Evolutionary conservation across 225 moss, liverwort and hornwort genomes (phyloP), one percentile per base, ranked within the genome.

Genomic region (Marchantia polymorpha): DNA sequence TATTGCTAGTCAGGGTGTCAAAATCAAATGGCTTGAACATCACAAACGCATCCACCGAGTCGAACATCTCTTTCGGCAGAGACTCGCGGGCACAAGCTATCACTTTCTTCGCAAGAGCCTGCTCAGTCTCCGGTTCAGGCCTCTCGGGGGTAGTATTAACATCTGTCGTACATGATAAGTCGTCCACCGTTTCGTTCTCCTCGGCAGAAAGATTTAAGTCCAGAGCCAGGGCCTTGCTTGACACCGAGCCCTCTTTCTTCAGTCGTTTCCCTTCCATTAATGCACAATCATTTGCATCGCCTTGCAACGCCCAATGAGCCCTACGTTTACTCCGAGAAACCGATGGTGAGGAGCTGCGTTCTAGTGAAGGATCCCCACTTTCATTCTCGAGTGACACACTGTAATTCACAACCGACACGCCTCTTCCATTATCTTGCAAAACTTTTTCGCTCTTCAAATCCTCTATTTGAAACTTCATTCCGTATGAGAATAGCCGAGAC

Each of bases 181-280:
- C 80, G 54, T 84, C 88, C 77, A 81, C 87, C 3, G 82, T 71
- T 29, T 81, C 65, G 19, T 88, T 89, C 58, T 90, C 87, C 71
- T 87, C 86, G 3, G 82, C 93, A 16, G 93, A 84, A 30, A 93
- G 82, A 59, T 97, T 97, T 76, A 97, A 77, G 56, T 97, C 94
- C 6, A 97, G 88, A 72, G 89, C 86, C 23, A 91, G 69, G 17
- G 86, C 80, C 53, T 84, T 81, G 17, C 80, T 78, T 48, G 65
- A 20, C 6, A 81, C 77, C 1, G 79, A 81, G 0, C 69, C 81
- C 3, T 79, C 70, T 20, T 84, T 89, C 12, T 61, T 79, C 23
- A 84, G 86, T 47, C 85, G 86, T 17, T 60, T 88, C 0, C n/a
- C n/a, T n/a, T 79, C 77, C 0, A 22, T 13, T 6, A 82, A 73